phyloP scores from a whole-genome alignment of 192 early-diverging fungal genomes.

The Mortierella antarctica region DNA sequence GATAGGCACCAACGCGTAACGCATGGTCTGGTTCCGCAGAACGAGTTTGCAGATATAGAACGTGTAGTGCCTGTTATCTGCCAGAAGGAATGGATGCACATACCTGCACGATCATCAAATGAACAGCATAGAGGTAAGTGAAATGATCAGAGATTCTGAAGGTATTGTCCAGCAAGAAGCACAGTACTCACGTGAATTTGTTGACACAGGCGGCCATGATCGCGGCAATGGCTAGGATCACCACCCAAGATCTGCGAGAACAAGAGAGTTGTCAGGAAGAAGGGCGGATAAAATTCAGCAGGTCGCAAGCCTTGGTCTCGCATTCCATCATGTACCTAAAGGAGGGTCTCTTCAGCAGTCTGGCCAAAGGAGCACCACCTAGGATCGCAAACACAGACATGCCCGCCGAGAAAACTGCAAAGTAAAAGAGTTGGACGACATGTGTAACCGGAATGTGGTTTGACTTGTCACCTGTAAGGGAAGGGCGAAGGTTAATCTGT shows the following conservation, averaged over 20 bases:
- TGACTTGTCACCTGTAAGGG: slow-evolving; percentile 74
- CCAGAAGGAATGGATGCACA: slow-evolving; percentile 93
- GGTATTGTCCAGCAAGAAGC: neutral
- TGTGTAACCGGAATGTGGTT: slow-evolving; percentile 87
- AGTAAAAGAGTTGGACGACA: slow-evolving; percentile 90
- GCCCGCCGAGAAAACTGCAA: slow-evolving; percentile 67
- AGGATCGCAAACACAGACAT: slow-evolving; percentile 61
- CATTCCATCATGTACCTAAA: slow-evolving; percentile 3
- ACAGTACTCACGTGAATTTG: slow-evolving; percentile 61
- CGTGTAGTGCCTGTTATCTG: slow-evolving; percentile 95
- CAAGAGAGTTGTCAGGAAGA: neutral
- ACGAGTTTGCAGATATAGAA: slow-evolving; percentile 95
- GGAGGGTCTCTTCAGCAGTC: slow-evolving; percentile 26
- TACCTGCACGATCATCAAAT: slow-evolving; percentile 56
- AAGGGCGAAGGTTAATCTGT: neutral
- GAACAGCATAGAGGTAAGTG: neutral
- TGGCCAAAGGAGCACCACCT: slow-evolving; percentile 37
- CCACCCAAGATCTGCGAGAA: slow-evolving; percentile 3
- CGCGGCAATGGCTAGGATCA: slow-evolving; percentile 2
- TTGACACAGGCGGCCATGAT: slow-evolving; percentile 58
- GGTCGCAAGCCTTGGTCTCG: neutral
- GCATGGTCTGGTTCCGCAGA: slow-evolving; percentile 58
- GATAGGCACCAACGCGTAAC: slow-evolving; percentile 72
- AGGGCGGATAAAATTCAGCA: slow-evolving; percentile 10
- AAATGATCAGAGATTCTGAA: neutral